Evolutionary conservation across 2,329 filamentous ascomycete species (phyloP), one percentile per base, ranked within the genome.

Genomic region (Salinomyces thailandicus): DNA sequence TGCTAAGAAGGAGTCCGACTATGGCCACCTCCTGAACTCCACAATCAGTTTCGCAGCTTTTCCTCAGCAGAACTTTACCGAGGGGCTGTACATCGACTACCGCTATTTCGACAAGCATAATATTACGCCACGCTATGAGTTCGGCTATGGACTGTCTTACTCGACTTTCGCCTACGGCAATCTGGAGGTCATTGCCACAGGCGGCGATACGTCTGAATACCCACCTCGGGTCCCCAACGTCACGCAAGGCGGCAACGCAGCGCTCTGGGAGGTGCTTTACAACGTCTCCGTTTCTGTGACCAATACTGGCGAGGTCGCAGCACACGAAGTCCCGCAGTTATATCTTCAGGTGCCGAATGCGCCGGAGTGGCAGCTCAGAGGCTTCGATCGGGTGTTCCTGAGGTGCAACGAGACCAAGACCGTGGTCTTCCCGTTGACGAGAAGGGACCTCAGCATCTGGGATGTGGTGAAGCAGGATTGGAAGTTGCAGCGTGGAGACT

Each of bases 1-100:
- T 36, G 54, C 52, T 13, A 54, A 51, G 42, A 49, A 49, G 15
- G 51, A 46, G 15, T 36, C 33, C n/a, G 53, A 57, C 31, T 52
- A 55, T 29, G 53, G 54, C 30, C 32, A 31, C 20, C 36, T 47
- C 2, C 39, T 49, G 6, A 8, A 45, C 20, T 47, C 50, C 17
- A 26, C 22, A 2, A 26, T 26, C 22, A 26, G 22, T n/a, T 26
- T 26, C 22, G 22, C 9, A 26, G 11, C 28, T 4, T 31, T 31
- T 14, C 16, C 31, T 18, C 85, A 93, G 53, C 84, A 93, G 48
- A 78, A 85, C 45, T 93, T 91, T 55, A 72, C 69, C 1, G 85
- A 94, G 54, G 85, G 85, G 0, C 62, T 94, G 0, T 87, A 87
- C 54, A 78, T 93, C 47, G 89, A 95, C 64, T 94, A 95, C 62